Evolutionary conservation across 495 filamentous ascomycete genomes (phyloP).

Genomic region (Penicillium taxi): DNA sequence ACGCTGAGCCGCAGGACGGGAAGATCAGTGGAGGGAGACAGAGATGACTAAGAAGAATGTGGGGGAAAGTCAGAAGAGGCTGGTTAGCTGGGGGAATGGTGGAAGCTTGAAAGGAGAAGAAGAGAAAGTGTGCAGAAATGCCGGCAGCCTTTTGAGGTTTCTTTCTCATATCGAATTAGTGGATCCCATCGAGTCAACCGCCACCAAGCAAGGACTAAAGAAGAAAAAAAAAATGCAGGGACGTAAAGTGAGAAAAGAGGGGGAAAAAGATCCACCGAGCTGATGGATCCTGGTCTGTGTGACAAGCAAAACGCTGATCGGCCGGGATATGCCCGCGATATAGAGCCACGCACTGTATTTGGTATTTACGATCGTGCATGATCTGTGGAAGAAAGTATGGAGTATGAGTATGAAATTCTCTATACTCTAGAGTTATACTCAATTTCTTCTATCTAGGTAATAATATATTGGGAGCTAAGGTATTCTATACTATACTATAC

Average conservation of each 20-base stretch:
- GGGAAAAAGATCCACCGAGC: conserved; percentile 19
- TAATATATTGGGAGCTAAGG: too few species aligned
- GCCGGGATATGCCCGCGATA: conserved; percentile 5
- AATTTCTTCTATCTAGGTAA: too few species aligned
- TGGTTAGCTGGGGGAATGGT: too few species aligned
- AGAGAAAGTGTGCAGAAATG: conserved; percentile 26
- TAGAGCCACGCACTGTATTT: conserved; percentile 14
- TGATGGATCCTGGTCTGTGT: conserved; percentile 27
- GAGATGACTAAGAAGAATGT: conserved; percentile 16
- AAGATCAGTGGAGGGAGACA: conserved; percentile 16
- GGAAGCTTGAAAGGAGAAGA: conserved; percentile 17
- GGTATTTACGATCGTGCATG: too few species aligned
- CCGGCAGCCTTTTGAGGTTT: conserved; percentile 20
- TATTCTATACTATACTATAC: too few species aligned
- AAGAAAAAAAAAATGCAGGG: conserved; percentile 13
- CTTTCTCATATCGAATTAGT: conserved; percentile 1
- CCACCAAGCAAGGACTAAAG: conserved; percentile 23
- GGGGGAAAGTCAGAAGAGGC: conserved; percentile 3
- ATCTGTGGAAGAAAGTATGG: too few species aligned
- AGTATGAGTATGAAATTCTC: too few species aligned
- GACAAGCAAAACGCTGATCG: conserved; percentile 23
- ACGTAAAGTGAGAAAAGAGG: conserved; percentile 5
- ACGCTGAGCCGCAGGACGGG: conserved; percentile 23
- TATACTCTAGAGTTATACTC: too few species aligned
- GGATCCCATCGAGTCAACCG: conserved; percentile 20